Evolutionary conservation across 805 yeast genomes (phyloP).

Genomic region (Metschnikowia reukaufii): DNA sequence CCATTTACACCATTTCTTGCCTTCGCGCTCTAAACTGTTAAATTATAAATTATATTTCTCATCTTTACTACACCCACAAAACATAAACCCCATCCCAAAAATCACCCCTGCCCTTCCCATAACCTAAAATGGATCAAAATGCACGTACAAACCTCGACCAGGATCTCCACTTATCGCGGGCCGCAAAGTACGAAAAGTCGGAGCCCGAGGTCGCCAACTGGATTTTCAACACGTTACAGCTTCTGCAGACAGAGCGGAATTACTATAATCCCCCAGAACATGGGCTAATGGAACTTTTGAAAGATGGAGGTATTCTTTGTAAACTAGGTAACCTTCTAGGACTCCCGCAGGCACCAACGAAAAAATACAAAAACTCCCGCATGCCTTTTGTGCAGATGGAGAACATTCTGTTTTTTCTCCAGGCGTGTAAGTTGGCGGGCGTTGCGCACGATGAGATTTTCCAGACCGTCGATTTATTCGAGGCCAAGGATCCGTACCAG

Average conservation of each 20-base stretch:
- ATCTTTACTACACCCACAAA: neutral
- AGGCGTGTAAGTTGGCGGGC: slow-evolving; percentile 60
- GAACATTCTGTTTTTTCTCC: slow-evolving; percentile 70
- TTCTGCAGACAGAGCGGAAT: slow-evolving; percentile 13
- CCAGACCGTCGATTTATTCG: slow-evolving; percentile 75
- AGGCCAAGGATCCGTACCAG: slow-evolving; percentile 72
- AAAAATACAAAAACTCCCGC: slow-evolving; percentile 56
- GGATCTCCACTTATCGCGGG: slow-evolving; percentile 53
- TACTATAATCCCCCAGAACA: slow-evolving; percentile 3
- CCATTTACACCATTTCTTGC: no score
- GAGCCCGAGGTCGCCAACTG: slow-evolving; percentile 51
- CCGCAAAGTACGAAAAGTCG: slow-evolving; percentile 47
- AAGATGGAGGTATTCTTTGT: slow-evolving; percentile 54
- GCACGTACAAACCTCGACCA: slow-evolving; percentile 59
- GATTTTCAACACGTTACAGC: slow-evolving; percentile 43
- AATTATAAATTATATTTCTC: no score
- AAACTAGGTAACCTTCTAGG: slow-evolving; percentile 30
- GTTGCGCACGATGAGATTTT: slow-evolving; percentile 81
- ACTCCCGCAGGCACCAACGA: slow-evolving; percentile 30
- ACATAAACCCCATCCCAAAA: neutral
- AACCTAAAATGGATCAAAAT: slow-evolving; percentile 7
- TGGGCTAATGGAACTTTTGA: slow-evolving; percentile 56
- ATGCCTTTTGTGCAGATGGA: slow-evolving; percentile 85
- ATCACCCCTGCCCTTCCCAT: neutral
- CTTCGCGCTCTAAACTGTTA: neutral